Evolutionary conservation across 768 basidiomycete species (phyloP).

Genomic region (Pleurotus djamor): DNA sequence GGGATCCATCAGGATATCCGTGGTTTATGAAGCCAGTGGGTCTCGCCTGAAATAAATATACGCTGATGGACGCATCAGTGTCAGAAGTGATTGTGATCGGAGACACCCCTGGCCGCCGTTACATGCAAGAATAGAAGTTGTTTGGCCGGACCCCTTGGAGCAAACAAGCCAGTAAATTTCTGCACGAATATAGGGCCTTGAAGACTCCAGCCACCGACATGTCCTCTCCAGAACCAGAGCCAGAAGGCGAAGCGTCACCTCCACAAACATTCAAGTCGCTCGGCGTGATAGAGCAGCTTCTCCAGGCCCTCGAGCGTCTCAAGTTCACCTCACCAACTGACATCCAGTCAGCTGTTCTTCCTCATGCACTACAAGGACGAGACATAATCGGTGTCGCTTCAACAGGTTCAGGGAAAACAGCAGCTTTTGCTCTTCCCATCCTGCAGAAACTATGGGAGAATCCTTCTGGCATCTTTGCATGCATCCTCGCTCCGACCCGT

Average conservation of each 20-base stretch:
- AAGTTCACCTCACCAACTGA: conserved; percentile 86
- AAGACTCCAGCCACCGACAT: background rate
- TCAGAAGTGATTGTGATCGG: background rate
- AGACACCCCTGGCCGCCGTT: background rate
- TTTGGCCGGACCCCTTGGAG: background rate
- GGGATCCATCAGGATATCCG: background rate
- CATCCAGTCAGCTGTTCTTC: conserved; percentile 85
- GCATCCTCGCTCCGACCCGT: conserved; percentile 94
- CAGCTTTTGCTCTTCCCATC: conserved; percentile 95
- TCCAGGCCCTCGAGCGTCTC: conserved; percentile 79
- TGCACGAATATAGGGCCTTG: background rate
- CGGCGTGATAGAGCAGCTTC: conserved; percentile 86
- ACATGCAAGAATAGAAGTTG: background rate
- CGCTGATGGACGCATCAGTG: background rate
- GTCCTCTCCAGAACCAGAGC: conserved; percentile 2
- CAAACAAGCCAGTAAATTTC: background rate
- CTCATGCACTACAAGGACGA: conserved; percentile 84
- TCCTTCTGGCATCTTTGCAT: conserved; percentile 90
- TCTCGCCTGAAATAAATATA: too few species aligned
- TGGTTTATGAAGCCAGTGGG: background rate
- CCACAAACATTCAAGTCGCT: conserved; percentile 72
- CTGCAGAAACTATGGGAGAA: conserved; percentile 96
- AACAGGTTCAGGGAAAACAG: conserved; percentile 97
- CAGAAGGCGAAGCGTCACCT: conserved; percentile 26
- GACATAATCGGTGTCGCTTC: conserved; percentile 99